phyloP scores from a whole-genome alignment of 306 rosid species.

The Casuarina glauca region DNA sequence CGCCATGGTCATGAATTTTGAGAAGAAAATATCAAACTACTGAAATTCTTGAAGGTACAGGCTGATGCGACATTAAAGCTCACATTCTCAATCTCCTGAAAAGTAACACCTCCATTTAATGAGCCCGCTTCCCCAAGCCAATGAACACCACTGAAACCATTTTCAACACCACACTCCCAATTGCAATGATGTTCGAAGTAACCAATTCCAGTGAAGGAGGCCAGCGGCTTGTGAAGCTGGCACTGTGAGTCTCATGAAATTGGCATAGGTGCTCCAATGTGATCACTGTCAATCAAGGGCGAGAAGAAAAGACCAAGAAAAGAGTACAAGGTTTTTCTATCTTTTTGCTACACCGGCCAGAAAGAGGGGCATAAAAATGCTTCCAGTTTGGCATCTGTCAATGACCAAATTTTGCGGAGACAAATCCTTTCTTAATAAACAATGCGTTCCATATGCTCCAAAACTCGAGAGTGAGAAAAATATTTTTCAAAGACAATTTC shows the following conservation, averaged over 20 bases:
- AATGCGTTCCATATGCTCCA: no score
- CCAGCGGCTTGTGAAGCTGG: conserved; percentile 69
- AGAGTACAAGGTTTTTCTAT: no score
- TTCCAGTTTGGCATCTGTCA: no score
- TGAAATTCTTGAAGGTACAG: conserved; percentile 62
- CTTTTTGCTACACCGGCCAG: no score
- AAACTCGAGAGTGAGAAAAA: no score
- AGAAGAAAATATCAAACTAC: conserved; percentile 67
- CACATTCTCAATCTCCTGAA: conserved; percentile 34
- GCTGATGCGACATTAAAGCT: conserved; percentile 34
- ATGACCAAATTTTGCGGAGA: no score
- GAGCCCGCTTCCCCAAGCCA: conserved; percentile 53
- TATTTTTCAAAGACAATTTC: no score
- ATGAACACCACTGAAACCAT: conserved; percentile 56
- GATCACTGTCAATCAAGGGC: background rate
- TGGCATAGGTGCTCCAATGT: conserved; percentile 29
- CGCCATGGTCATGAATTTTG: conserved; percentile 60
- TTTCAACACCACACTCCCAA: conserved; percentile 48
- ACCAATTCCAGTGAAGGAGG: conserved; percentile 55
- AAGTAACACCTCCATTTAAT: conserved; percentile 44
- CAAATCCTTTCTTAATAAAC: no score
- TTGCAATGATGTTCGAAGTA: conserved; percentile 19
- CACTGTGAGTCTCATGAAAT: conserved; percentile 59
- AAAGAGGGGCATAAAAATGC: no score
- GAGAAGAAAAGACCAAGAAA: no score